These are phyloP conservation scores for Pythium plurisporium DNA, from an alignment of 352 stramenopile genomes.

Conservation along the genomic window DNA sequence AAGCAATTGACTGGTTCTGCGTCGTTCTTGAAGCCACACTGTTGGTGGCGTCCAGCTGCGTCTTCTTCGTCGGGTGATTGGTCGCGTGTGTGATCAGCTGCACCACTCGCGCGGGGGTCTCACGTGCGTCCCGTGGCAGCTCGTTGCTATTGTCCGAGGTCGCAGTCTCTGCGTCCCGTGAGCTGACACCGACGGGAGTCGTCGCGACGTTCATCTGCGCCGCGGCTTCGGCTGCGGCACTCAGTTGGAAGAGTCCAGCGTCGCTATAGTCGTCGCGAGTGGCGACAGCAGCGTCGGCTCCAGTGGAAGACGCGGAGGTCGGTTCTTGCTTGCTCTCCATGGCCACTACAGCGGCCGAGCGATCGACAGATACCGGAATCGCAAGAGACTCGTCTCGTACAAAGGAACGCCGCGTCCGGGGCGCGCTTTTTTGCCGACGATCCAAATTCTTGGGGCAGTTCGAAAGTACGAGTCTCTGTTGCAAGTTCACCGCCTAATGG, in stretches of 20 bases:
- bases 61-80: neutral
- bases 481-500: too few species aligned
- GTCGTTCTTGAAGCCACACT: neutral
- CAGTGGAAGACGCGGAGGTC: neutral
- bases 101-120: neutral
- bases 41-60: neutral
- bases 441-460: too few species aligned
- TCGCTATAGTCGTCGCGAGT: neutral
- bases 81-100: slow-evolving; percentile 14
- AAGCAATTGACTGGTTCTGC: neutral
- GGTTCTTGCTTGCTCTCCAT: too few species aligned
- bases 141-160: too few species aligned
- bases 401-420: neutral
- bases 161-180: too few species aligned
- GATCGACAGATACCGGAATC: neutral
- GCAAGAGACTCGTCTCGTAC: neutral
- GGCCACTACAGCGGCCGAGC: too few species aligned
- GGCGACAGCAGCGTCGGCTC: neutral
- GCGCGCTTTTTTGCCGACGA: slow-evolving; percentile 12
- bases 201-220: neutral
- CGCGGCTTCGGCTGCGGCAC: slow-evolving; percentile 31
- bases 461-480: neutral
- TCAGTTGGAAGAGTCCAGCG: slow-evolving; percentile 46
- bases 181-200: neutral
- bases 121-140: too few species aligned